Evolutionary conservation across 495 filamentous ascomycete species (phyloP).

Genomic region (Penicillium cinerascens): DNA sequence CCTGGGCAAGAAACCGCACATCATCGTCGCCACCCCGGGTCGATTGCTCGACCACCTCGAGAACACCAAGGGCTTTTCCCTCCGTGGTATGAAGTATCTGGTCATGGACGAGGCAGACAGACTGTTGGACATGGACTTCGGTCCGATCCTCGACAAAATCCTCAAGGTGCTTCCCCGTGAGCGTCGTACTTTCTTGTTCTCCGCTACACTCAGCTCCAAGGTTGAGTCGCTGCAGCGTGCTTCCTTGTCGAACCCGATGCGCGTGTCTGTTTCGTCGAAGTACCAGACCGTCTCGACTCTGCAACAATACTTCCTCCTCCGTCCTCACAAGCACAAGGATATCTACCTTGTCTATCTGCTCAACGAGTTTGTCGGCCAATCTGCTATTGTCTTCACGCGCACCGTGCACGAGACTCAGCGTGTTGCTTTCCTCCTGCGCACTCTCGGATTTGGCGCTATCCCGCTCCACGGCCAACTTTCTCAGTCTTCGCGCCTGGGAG

Average conservation of each 20-base stretch:
- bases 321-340: constrained; percentile 89
- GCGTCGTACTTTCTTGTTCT: constrained; percentile 81
- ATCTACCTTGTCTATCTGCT: constrained; percentile 81
- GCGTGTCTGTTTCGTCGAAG: constrained; percentile 73
- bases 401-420: constrained; percentile 90
- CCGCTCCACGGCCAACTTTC: constrained; percentile 88
- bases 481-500: constrained; percentile 77
- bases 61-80: constrained; percentile 91
- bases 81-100: constrained; percentile 74
- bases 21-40: constrained; percentile 82
- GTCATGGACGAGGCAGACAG: constrained; percentile 96
- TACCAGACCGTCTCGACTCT: constrained; percentile 88
- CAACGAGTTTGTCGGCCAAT: constrained; percentile 79
- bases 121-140: constrained; percentile 91
- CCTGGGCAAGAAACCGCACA: constrained; percentile 86
- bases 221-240: constrained; percentile 90
- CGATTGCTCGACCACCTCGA: constrained; percentile 90
- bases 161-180: constrained; percentile 84
- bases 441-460: constrained; percentile 79
- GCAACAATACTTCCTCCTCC: constrained; percentile 75
- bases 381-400: constrained; percentile 84
- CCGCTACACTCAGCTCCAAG: constrained; percentile 88
- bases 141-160: constrained; percentile 86
- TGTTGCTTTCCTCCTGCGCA: constrained; percentile 73
- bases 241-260: constrained; percentile 71